Percentiles rank a stretch among this genome's conserved stretches.
Conservation (phyloP, 768 basidiomycete species). For the Fistulinella prunicolor region DNA sequence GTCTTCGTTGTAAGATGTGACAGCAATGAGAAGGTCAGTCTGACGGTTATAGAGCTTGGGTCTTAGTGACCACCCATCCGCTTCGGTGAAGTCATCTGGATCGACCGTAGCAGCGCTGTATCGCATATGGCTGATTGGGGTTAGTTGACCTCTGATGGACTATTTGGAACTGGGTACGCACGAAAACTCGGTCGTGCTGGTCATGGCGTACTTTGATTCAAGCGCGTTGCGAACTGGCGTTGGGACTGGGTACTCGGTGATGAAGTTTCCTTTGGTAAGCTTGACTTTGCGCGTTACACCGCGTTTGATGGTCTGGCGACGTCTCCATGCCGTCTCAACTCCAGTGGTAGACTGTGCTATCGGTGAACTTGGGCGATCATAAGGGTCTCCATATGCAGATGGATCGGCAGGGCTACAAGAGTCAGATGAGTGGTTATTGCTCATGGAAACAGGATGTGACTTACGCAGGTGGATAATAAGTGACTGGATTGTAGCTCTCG, state of each 20-base stretch:
- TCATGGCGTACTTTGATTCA: slow-evolving; percentile 68
- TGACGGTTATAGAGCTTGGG: slow-evolving; percentile 82
- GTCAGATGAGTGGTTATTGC: slow-evolving; percentile 1
- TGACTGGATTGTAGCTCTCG: slow-evolving; percentile 51
- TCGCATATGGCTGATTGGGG: slow-evolving; percentile 66
- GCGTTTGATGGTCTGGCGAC: slow-evolving; percentile 88
- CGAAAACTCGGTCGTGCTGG: slow-evolving; percentile 88
- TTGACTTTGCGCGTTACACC: slow-evolving; percentile 91
- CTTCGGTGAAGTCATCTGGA: slow-evolving; percentile 82
- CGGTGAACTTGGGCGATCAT: slow-evolving; percentile 50
- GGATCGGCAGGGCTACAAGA: slow-evolving; percentile 50
- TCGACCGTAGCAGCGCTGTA: slow-evolving; percentile 94
- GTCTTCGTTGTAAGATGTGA: slow-evolving; percentile 93
- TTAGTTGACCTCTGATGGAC: neutral
- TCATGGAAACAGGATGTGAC: slow-evolving; percentile 25
- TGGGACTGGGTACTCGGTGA: slow-evolving; percentile 86
- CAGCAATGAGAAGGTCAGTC: slow-evolving; percentile 92
- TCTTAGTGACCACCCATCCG: slow-evolving; percentile 81
- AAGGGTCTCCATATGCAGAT: slow-evolving; percentile 64
- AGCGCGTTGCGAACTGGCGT: slow-evolving; percentile 80
- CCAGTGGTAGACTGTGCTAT: slow-evolving; percentile 58
- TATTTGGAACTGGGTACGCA: slow-evolving; percentile 38
- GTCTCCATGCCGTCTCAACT: slow-evolving; percentile 59
- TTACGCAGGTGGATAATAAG: slow-evolving; percentile 73
- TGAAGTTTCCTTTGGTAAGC: slow-evolving; percentile 90